Percentiles rank a stretch among this genome's conserved stretches.
These are phyloP conservation scores for Mortierella alpina DNA, from an alignment of 192 early-diverging fungal species.

Conservation along the genomic window DNA sequence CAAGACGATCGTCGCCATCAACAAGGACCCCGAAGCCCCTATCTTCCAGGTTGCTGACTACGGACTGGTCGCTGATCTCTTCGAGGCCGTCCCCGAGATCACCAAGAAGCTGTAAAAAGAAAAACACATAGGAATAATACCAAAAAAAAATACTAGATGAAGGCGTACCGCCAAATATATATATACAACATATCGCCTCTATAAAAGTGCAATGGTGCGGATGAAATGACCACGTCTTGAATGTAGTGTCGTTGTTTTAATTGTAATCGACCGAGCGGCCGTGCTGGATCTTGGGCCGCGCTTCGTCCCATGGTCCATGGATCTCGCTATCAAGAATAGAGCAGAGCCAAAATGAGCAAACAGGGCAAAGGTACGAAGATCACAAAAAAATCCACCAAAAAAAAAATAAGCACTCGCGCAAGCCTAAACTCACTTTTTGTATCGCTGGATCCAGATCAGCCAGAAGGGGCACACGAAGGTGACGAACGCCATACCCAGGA, in stretches of 20 bases:
- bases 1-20: slow-evolving; percentile 98
- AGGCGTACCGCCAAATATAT: no score
- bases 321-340: slow-evolving; percentile 75
- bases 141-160: no score
- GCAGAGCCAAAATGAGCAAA: not conserved
- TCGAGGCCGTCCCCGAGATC: slow-evolving; percentile 91
- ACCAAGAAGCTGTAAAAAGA: slow-evolving; percentile 83
- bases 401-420: not conserved
- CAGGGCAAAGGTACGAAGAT: not conserved
- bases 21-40: slow-evolving; percentile 97
- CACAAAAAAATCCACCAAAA: slow-evolving; percentile 17
- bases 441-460: slow-evolving; percentile 93
- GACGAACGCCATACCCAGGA: slow-evolving; percentile 78
- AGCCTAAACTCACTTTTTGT: slow-evolving; percentile 82
- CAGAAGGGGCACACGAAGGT: slow-evolving; percentile 90
- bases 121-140: not conserved
- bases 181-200: no score
- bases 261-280: slow-evolving; percentile 47
- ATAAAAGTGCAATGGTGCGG: no score
- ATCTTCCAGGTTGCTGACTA: slow-evolving; percentile 99
- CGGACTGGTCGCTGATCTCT: slow-evolving; percentile 95
- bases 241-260: not conserved
- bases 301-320: slow-evolving; percentile 98
- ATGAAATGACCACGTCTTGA: no score
- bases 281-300: slow-evolving; percentile 76